These are phyloP conservation scores for Chromosphaera perkinsii DNA, from an alignment of 208 protist species.

Conservation along the genomic window DNA sequence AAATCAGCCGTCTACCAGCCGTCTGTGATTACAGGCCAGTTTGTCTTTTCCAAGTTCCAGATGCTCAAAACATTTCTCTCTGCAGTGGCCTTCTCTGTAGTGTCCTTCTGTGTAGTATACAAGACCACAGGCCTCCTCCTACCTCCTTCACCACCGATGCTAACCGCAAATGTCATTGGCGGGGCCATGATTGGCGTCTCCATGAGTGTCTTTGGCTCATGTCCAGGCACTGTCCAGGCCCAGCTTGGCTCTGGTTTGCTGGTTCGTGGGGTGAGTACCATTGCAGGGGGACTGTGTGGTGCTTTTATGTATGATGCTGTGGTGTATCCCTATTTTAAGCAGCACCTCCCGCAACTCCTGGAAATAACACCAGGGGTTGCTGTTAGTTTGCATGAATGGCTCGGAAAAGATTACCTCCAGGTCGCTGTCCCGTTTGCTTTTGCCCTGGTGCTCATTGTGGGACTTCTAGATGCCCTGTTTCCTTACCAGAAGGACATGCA, in stretches of 20 bases:
- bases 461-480: neutral
- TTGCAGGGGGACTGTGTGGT: conserved; percentile 8
- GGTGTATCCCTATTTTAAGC: too few relatives aligned
- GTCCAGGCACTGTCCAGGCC: conserved; percentile 3
- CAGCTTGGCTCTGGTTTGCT: neutral
- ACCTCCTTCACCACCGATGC: neutral
- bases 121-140: neutral
- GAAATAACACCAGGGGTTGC: too few relatives aligned
- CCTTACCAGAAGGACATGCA: neutral
- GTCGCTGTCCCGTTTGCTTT: conserved; percentile 10
- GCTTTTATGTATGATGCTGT: neutral
- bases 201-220: conserved; percentile 8
- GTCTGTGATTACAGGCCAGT: conserved; percentile 8
- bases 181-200: neutral
- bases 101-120: neutral
- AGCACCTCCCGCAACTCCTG: too few relatives aligned
- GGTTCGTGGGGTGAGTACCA: neutral
- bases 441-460: neutral
- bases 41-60: conserved; percentile 19
- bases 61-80: conserved; percentile 26
- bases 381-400: too few relatives aligned
- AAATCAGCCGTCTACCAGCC: too few relatives aligned
- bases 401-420: neutral
- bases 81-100: conserved; percentile 1
- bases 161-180: neutral